Evolutionary conservation across 129 eudicot genomes (phyloP), one percentile per base, ranked within the genome.

Genomic region (Centella asiatica): DNA sequence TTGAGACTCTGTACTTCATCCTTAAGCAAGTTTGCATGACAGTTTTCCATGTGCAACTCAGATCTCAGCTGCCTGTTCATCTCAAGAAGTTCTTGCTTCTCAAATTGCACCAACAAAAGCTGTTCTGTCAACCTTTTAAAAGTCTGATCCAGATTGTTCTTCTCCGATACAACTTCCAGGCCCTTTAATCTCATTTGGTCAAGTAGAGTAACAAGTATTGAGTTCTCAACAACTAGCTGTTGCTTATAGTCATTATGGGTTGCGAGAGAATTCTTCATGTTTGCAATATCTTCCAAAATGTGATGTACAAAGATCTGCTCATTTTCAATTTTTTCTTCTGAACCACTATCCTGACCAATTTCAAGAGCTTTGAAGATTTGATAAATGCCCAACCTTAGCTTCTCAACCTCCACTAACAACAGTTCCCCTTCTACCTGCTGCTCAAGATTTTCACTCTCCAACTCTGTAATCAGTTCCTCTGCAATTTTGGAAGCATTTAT

Each of bases 381-480:
- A 82, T 72, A 76, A 61, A 93, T 85, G 23, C 90, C 85, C 69
- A 70, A 67, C 67, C 99, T 80, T 34, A 93, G 78, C 64, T 77
- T 76, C 63, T 93, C 92, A 28, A 93, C 77, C 71, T 88, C 94
- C 26, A 78, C 96, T 60, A 93, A 65, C 66, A 93, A 58, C 31
- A 87, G 74, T 52, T 88, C 99, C 64, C 85, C 83, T 76, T 93
- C 99, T 14, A 88, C 88, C 68, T 93, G 84, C 48, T 87, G 96
- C 73, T 88, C 94, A 15, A 93, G 87, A 71, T 79, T 87, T 63
- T 93, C 96, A 25, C 74, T 80, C 78, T 87, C 96, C 36, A 93
- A 79, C 80, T 93, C 99, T 0, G 85, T 68, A 57, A 93, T 88
- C 75, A 88, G 46, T 56, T 78, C 76, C 56, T 93, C 96, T 4